Evolutionary conservation across 2,329 filamentous ascomycete species (phyloP).

Genomic region (Ceratocystiopsis brevicomis): DNA sequence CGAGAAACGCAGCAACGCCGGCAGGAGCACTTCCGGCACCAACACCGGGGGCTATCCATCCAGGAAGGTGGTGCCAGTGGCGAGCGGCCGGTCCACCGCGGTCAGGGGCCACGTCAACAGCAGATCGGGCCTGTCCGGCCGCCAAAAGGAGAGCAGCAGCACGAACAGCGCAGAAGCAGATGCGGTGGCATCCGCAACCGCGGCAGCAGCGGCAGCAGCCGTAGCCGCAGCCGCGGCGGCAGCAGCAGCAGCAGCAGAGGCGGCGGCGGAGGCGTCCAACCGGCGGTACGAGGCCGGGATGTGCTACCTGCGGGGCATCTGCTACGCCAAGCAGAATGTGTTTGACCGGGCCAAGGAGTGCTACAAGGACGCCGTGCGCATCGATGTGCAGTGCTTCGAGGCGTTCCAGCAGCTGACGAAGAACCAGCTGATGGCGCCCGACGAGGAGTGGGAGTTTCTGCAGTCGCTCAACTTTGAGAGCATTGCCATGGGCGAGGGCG

Average conservation of each 20-base stretch:
- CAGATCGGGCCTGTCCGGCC: conserved; percentile 10
- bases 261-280: conserved; percentile 22
- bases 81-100: neutral
- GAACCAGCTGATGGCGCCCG: conserved; percentile 76
- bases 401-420: conserved; percentile 96
- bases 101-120: conserved; percentile 2
- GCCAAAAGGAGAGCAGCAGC: conserved; percentile 1
- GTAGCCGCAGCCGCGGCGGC: conserved; percentile 1
- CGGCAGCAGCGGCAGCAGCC: conserved; percentile 1
- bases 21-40: conserved; percentile 10
- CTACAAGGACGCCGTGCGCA: conserved; percentile 91
- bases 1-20: too few species aligned
- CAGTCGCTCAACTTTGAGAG: conserved; percentile 81
- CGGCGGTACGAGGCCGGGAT: conserved; percentile 87
- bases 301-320: conserved; percentile 86
- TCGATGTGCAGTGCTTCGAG: conserved; percentile 96
- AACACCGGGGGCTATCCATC: too few species aligned
- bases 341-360: conserved; percentile 96
- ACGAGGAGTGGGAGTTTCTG: conserved; percentile 79
- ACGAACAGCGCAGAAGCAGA: neutral
- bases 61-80: neutral
- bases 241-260: conserved; percentile 2
- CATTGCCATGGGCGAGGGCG: conserved; percentile 46
- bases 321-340: conserved; percentile 91
- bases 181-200: conserved; percentile 1